phyloP scores from a whole-genome alignment of 192 early-diverging fungal species.

The Jimgerdemannia lactiflua region DNA sequence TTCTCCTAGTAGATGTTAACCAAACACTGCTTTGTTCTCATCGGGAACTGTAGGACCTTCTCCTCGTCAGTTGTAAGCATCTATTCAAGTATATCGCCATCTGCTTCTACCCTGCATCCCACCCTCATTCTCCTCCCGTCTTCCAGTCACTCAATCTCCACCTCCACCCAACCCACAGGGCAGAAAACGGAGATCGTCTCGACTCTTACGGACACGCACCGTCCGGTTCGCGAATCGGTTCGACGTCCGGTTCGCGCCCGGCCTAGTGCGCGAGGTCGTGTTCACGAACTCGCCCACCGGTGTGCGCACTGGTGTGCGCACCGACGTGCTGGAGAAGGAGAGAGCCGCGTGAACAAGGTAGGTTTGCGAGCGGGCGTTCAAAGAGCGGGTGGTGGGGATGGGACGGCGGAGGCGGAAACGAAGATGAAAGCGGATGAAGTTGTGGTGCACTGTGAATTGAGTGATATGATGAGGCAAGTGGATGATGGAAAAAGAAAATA shows the following conservation, averaged over 20 bases:
- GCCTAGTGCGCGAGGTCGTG: not conserved
- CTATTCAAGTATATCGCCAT: not conserved
- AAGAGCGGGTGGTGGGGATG: no score
- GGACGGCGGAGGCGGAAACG: no score
- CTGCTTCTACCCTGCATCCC: not conserved
- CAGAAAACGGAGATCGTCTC: not conserved
- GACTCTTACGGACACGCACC: not conserved
- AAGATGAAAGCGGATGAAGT: no score
- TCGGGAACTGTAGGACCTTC: not conserved
- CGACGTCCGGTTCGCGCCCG: not conserved
- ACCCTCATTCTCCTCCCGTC: not conserved
- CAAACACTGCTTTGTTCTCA: not conserved
- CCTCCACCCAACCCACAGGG: not conserved
- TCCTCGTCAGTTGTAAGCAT: not conserved
- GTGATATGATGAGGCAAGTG: no score
- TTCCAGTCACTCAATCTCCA: no score
- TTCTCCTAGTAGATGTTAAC: not conserved
- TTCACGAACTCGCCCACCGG: not conserved
- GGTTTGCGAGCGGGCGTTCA: no score
- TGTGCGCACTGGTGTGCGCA: not conserved
- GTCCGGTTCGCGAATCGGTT: not conserved
- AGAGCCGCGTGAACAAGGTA: not conserved
- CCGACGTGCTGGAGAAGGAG: not conserved
- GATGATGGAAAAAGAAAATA: no score
- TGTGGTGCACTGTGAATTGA: no score